Evolutionary conservation across 1,284 basidiomycete species (phyloP), one percentile per base, ranked within the genome.

Genomic region (Sparassis latifolia): DNA sequence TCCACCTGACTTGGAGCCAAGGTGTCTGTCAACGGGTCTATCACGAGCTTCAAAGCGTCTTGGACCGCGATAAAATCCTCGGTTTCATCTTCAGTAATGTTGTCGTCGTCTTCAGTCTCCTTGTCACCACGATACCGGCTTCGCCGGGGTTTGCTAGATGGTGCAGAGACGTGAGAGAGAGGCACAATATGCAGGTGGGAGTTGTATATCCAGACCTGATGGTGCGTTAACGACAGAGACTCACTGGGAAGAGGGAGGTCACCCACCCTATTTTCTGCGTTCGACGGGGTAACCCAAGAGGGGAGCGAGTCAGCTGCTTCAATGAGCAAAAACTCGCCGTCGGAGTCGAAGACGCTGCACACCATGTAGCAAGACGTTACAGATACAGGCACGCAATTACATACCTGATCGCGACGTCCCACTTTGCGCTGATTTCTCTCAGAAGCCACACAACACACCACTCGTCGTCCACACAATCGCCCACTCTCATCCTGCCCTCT

Each of bases 311-410:
- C 89, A 7, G 97, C 97, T 2, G 92, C 96, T 70, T 99, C 96
- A 56, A 99, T 98, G 53, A 99, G 78, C 40, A 99, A 69, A 63
- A 99, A 97, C 62, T 99, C 92, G 32, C 97, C 97, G 66, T 99
- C 96, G 3, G 89, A 86, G 69, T 98, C 96, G 54, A 80, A 83
- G 1, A 88, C 78, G 57, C 92, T 91, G 47, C 39, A 31, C 37
- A 28, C 52, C 43, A 49, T 38, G 49, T 0, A 46, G 32, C 44
- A 44, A 28, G 48, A 38, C 48, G 55, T 50, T 49, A 41, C 6
- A 6, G 35, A 29, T 56, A 5, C 10, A 2, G 12, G 4, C 20
- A n/a, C 42, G 33, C 29, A 10, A 44, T 45, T 28, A 64, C 74
- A 47, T 58, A 89, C 88, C 86, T 85, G 49, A 93, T 77, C 7